Evolutionary conservation across 768 basidiomycete species (phyloP).

Genomic region (Lanmaoa pseudosensibilis): DNA sequence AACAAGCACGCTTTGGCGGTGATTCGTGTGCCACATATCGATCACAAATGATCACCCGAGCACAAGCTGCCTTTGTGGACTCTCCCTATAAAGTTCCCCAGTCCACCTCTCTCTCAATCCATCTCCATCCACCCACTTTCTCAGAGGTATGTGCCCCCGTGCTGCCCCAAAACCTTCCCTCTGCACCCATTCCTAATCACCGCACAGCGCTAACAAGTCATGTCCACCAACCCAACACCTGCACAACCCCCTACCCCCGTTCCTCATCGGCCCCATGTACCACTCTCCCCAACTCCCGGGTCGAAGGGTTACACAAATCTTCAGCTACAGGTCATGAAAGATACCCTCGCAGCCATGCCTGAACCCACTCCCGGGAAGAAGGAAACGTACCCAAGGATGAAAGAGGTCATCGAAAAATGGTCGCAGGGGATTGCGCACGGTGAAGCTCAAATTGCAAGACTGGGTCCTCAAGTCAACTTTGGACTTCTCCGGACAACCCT

Average conservation of each 20-base stretch:
- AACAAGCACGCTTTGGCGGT: conserved; percentile 41
- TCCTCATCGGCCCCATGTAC: not conserved
- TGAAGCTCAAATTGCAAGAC: conserved; percentile 20
- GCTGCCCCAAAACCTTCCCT: not conserved
- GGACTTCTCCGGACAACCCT: conserved; percentile 16
- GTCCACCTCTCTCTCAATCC: not conserved
- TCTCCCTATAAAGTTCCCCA: conserved; percentile 26
- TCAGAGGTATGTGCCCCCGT: conserved; percentile 5
- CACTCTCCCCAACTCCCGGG: conserved; percentile 20
- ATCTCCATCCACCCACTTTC: not conserved
- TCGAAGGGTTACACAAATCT: conserved; percentile 18
- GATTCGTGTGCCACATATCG: conserved; percentile 27
- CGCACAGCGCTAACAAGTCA: conserved; percentile 7
- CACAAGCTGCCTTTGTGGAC: conserved; percentile 30
- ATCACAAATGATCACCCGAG: conserved; percentile 32
- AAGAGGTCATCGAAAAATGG: conserved; percentile 14
- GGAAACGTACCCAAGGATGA: not conserved
- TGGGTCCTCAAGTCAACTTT: conserved; percentile 20
- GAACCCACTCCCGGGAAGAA: conserved; percentile 15
- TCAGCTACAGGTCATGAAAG: conserved; percentile 19
- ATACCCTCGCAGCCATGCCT: conserved; percentile 16
- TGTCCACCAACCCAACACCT: conserved; percentile 16
- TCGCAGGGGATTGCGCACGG: conserved; percentile 14
- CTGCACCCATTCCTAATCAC: not conserved
- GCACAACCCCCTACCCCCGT: conserved; percentile 12